Evolutionary conservation across 345 rosid species (phyloP), one percentile per base, ranked within the genome.

Genomic region (Leavenworthia alabamica): DNA sequence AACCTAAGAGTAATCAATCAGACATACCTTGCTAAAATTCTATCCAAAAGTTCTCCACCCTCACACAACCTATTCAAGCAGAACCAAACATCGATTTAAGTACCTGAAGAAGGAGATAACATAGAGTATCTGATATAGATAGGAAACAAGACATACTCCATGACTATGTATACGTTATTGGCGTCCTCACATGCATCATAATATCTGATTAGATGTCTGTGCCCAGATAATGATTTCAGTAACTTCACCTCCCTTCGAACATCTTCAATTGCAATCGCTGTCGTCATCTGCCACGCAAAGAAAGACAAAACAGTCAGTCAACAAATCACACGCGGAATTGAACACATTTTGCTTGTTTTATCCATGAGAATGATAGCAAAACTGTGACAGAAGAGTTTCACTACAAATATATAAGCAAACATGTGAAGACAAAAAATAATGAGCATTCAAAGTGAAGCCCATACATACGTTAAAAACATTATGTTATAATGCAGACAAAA

Each of bases 181-280:
- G 83, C 81, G 72, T 88, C 96, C 73, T 88, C 96, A 64, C 82
- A 88, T 68, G 96, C 89, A 79, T 88, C 96, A 60, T 72, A 77
- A 50, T 78, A 85, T 73, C 85, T 79, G 66, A 85, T 76, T 66
- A 88, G 73, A 82, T 88, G 80, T 67, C 63, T 81, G 60, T 88
- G 96, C 7, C 96, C 96, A 9, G 96, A 85, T 46, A 88, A 62
- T 13, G 84, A 82, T 76, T 79, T 85, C 79, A 85, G 60, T 58
- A 88, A 78, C 71, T 85, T 88, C 64, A 88, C 96, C 77, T 88
- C 96, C 77, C 92, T 80, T 14, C 92, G 92, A 61, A 88, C 92
- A 71, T 88, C 96, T 78, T 88, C 96, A 62, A 88, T 85, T n/a
- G 96, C 75, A 22, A 88, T 85, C 26, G 92, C 86, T 46, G 96